phyloP scores from a whole-genome alignment of 2,329 filamentous ascomycete genomes.

The Nigrospora oryzae region DNA sequence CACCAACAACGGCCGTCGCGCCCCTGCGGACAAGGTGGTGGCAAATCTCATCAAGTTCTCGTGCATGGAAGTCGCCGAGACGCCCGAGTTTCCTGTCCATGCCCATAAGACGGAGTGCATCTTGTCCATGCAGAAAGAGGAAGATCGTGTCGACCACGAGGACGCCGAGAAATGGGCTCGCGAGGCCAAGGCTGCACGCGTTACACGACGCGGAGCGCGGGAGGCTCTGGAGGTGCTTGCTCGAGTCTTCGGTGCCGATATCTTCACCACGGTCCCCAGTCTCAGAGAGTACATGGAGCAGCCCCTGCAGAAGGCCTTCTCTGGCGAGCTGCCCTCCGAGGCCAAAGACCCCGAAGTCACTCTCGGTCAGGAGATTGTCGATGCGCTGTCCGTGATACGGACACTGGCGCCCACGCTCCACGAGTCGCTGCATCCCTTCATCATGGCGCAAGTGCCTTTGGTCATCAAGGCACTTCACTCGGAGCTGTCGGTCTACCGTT shows the following conservation, averaged over 20 bases:
- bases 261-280: constrained; percentile 80
- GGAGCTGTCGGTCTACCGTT: constrained; percentile 83
- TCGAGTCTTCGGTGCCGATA: constrained; percentile 63
- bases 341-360: constrained; percentile 65
- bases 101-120: constrained; percentile 71
- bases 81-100: constrained; percentile 86
- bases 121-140: constrained; percentile 91
- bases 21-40: constrained; percentile 91
- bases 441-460: constrained; percentile 75
- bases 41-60: constrained; percentile 95
- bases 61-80: constrained; percentile 95
- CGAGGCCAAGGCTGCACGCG: constrained; percentile 80
- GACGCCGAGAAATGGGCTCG: constrained; percentile 85
- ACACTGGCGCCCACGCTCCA: constrained; percentile 90
- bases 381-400: constrained; percentile 85
- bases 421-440: constrained; percentile 64
- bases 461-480: constrained; percentile 85
- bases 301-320: constrained; percentile 68
- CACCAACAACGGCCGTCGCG: constrained; percentile 68
- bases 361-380: constrained; percentile 86
- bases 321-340: constrained; percentile 60
- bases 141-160: constrained; percentile 81
- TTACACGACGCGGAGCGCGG: constrained; percentile 88
- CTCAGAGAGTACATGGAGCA: constrained; percentile 73
- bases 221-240: constrained; percentile 87